Percentiles rank a stretch among this genome's conserved stretches.
Evolutionary conservation across 441 rosid genomes (phyloP).

Genomic region (Dalechampia spathulata): DNA sequence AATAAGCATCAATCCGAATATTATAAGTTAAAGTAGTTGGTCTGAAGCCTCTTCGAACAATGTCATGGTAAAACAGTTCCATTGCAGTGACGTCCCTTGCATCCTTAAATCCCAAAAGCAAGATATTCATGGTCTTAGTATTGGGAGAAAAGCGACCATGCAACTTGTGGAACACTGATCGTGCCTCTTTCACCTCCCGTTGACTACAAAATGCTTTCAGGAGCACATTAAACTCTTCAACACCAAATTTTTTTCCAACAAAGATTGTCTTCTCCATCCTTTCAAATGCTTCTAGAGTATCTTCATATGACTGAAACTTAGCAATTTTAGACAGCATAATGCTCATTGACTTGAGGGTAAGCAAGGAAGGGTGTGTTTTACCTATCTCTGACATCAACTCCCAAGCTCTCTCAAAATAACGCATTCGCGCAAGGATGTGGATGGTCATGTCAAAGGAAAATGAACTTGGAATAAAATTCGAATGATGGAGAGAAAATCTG

Average conservation of each 20-base stretch:
- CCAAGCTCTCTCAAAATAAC: conserved; percentile 81
- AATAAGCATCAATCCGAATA: conserved; percentile 68
- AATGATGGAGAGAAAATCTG: conserved; percentile 30
- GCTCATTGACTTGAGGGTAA: conserved; percentile 68
- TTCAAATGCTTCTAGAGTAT: conserved; percentile 54
- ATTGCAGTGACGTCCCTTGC: conserved; percentile 61
- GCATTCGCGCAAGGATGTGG: conserved; percentile 71
- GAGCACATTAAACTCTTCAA: conserved; percentile 68
- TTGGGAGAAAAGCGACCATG: conserved; percentile 46
- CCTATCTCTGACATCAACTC: conserved; percentile 50
- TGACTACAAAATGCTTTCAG: conserved; percentile 59
- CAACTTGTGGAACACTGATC: conserved; percentile 53
- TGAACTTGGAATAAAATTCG: conserved; percentile 30
- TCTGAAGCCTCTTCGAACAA: conserved; percentile 61
- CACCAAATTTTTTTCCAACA: conserved; percentile 42
- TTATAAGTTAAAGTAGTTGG: conserved; percentile 48
- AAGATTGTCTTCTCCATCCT: conserved; percentile 58
- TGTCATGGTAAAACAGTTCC: conserved; percentile 78
- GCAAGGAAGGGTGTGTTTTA: conserved; percentile 31
- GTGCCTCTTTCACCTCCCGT: conserved; percentile 76
- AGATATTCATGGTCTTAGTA: conserved; percentile 66
- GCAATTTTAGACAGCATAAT: conserved; percentile 65
- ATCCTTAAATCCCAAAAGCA: conserved; percentile 79
- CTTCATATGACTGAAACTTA: conserved; percentile 53
- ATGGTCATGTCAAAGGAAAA: conserved; percentile 76